Base-by-base conservation (phyloP, 2,329 filamentous ascomycete genomes). In the Zasmidium cellare region DNA sequence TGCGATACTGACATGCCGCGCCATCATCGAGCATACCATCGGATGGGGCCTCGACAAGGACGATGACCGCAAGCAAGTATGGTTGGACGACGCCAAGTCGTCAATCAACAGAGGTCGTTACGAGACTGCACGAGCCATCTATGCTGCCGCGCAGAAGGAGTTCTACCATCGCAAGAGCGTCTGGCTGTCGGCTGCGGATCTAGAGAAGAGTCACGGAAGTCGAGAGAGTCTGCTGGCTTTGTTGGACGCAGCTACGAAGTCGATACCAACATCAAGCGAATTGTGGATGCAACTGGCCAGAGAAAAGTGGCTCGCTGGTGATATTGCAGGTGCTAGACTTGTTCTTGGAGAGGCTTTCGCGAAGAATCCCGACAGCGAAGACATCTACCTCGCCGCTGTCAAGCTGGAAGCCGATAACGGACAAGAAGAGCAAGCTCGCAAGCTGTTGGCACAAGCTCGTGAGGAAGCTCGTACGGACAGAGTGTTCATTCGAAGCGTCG, bases 241-340 rank as follows among this genome's bases (percentile, higher is more conserved):
- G 0, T 83, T 99, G 3, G 92, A 96, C 73, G 96, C 96, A 72
- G 92, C 92, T 0, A 92, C 97, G 28, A 93, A 96, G 71, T 91
- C 92, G 7, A 97, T 93, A 67, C 93, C 94, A 1, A 89, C 91
- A 64, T 92, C 89, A 65, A 92, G 97, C 74, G 88, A 92, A 19
- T 79, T 99, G 19, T 99, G 94, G 94, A 88, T 99, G 82, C 89
- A 96, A 80, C 87, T 97, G 53, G 94, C 93, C 35, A 91, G 93
- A 75, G 94, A 97, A 77, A 96, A 92, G 71, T 94, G 91, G 90
- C 86, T 94, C 70, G 85, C 89, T 2, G 92, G 92, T 51, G 88
- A 96, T 68, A 87, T 96, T 46, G 88, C 96, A 71, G 91, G 91
- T 61, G 92, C 94, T 12, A 85, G 94, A 56, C 82, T 87, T 61